These are phyloP conservation scores for Daldinia loculata DNA, from an alignment of 495 filamentous ascomycete genomes.

Conservation along the genomic window DNA sequence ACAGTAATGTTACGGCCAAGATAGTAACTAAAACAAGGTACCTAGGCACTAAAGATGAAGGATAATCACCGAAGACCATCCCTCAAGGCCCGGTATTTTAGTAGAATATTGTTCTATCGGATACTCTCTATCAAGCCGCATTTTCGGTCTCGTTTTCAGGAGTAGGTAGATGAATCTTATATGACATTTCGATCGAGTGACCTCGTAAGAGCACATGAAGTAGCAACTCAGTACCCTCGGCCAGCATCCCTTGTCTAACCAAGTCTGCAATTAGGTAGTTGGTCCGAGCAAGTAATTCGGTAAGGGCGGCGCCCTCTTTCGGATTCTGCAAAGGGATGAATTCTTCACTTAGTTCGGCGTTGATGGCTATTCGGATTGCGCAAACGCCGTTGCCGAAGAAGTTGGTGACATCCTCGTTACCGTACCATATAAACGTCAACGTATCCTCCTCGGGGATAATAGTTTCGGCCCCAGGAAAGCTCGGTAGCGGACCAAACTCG, in stretches of 20 bases:
- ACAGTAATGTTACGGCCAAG: neutral
- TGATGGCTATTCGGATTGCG: neutral
- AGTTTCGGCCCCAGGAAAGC: neutral
- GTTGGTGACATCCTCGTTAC: neutral
- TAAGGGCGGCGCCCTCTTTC: neutral
- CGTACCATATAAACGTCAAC: neutral
- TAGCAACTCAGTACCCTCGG: neutral
- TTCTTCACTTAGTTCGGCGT: neutral
- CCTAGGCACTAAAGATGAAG: neutral
- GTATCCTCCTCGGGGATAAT: slow-evolving; percentile 24
- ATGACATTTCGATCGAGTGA: neutral
- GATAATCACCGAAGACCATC: neutral
- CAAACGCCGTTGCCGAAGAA: neutral
- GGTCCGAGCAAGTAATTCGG: slow-evolving; percentile 4
- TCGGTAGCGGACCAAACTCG: slow-evolving; percentile 9
- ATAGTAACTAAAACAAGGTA: neutral
- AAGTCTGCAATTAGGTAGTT: neutral
- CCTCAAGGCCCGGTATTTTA: neutral
- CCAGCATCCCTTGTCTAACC: neutral
- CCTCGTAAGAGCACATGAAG: neutral
- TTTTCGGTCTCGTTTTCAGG: neutral
- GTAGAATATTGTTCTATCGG: neutral
- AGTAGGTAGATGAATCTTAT: neutral
- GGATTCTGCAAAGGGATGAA: neutral
- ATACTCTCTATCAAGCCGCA: neutral